phyloP scores from a whole-genome alignment of 345 rosid species.

The Gossypium anomalum region DNA sequence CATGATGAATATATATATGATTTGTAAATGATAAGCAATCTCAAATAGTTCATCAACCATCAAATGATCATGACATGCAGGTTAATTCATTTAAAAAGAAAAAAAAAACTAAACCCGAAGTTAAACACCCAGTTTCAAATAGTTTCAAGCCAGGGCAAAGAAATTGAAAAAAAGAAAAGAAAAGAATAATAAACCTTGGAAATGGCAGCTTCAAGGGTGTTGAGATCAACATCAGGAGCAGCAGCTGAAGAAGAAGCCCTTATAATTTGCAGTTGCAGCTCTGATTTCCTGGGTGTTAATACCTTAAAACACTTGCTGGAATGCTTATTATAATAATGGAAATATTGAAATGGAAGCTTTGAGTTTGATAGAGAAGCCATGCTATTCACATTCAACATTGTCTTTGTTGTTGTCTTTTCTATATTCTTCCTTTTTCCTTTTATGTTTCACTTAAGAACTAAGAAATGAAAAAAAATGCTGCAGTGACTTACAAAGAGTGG shows the following conservation, averaged over 20 bases:
- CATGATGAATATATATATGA: too few species aligned
- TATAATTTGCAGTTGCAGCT: not conserved
- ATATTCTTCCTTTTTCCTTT: not conserved
- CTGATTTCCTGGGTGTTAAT: not conserved
- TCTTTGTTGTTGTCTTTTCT: not conserved
- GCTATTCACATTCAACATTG: not conserved
- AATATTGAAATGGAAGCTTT: constrained; percentile 17
- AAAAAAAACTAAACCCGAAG: not conserved
- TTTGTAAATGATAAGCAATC: not conserved
- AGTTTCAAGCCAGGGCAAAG: not conserved
- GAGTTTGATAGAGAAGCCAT: constrained; percentile 1
- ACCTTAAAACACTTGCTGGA: constrained; percentile 6
- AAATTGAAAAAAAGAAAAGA: not conserved
- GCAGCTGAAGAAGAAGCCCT: constrained; percentile 43
- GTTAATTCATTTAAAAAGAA: not conserved
- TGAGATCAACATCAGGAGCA: constrained; percentile 45
- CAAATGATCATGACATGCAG: not conserved
- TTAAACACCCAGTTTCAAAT: not conserved
- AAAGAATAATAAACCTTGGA: constrained; percentile 36
- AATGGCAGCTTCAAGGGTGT: constrained; percentile 65
- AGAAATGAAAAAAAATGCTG: not conserved
- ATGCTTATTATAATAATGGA: not conserved
- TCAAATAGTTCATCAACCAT: not conserved
- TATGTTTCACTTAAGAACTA: not conserved
- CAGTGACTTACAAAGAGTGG: not conserved